Evolutionary conservation across 2,329 filamentous ascomycete species (phyloP).

Genomic region (Diplodia intermedia): DNA sequence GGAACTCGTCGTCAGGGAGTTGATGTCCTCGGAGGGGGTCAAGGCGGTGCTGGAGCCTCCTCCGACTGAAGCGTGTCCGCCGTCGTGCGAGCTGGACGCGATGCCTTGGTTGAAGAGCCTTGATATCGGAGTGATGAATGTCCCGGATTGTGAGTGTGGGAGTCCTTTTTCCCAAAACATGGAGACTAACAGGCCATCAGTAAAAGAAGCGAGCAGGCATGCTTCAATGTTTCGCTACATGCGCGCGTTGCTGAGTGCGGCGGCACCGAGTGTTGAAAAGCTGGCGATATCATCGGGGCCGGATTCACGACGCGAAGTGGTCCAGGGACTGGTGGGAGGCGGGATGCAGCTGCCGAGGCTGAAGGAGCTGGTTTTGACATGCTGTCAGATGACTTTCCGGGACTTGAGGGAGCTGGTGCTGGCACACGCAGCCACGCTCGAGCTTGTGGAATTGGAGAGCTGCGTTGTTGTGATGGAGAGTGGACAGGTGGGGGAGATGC

Average conservation of each 20-base stretch:
- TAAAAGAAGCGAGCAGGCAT: neutral
- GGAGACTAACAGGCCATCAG: neutral
- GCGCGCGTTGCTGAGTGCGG: neutral
- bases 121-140: too few relatives aligned
- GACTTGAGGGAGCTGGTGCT: neutral
- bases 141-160: neutral
- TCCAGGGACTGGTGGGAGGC: neutral
- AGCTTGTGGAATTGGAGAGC: neutral
- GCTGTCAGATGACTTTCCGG: neutral
- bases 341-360: neutral
- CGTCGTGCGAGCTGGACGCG: too few relatives aligned
- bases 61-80: too few relatives aligned
- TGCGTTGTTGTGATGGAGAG: neutral
- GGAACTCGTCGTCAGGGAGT: neutral
- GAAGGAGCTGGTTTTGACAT: neutral
- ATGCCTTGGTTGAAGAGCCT: too few relatives aligned
- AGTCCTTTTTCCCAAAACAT: too few relatives aligned
- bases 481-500: neutral
- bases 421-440: neutral
- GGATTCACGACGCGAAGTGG: neutral
- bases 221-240: neutral
- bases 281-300: neutral
- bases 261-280: neutral
- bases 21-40: too few relatives aligned
- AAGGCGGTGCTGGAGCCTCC: too few relatives aligned